Conservation (phyloP, 1,284 basidiomycete genomes). For the Cutaneotrichosporon arboriforme region DNA sequence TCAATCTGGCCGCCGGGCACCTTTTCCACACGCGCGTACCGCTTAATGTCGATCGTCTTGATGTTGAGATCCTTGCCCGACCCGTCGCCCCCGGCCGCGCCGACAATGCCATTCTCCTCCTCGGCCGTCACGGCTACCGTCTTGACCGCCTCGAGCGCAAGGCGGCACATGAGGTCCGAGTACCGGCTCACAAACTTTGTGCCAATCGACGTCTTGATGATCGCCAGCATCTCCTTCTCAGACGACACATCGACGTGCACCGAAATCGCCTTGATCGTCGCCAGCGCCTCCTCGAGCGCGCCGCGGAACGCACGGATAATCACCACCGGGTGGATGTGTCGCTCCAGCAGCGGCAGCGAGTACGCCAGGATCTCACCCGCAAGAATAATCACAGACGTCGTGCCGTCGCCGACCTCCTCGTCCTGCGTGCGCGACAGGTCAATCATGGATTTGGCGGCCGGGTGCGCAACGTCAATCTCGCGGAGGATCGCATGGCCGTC, state of each 20-base stretch:
- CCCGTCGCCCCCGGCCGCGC: slow-evolving; percentile 41
- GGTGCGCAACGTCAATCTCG: slow-evolving; percentile 97
- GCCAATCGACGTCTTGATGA: slow-evolving; percentile 99
- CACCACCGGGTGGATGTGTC: slow-evolving; percentile 96
- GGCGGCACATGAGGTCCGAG: slow-evolving; percentile 95
- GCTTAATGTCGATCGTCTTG: slow-evolving; percentile 93
- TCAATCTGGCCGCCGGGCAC: slow-evolving; percentile 97
- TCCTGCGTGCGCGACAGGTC: slow-evolving; percentile 94
- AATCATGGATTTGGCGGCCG: slow-evolving; percentile 99
- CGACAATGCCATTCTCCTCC: slow-evolving; percentile 42
- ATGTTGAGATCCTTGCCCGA: slow-evolving; percentile 49
- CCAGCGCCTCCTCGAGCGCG: slow-evolving; percentile 83
- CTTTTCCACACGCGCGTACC: slow-evolving; percentile 96
- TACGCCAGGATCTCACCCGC: slow-evolving; percentile 35
- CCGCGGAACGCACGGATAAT: slow-evolving; percentile 98
- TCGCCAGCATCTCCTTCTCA: slow-evolving; percentile 86
- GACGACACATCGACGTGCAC: slow-evolving; percentile 81
- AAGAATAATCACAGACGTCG: slow-evolving; percentile 89
- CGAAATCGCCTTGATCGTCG: slow-evolving; percentile 70
- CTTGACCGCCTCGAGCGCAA: slow-evolving; percentile 86
- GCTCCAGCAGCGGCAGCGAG: slow-evolving; percentile 64
- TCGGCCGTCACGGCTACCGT: slow-evolving; percentile 62
- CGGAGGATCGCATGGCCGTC: slow-evolving; percentile 96
- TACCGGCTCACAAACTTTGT: slow-evolving; percentile 96
- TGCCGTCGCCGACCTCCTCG: slow-evolving; percentile 97